phyloP scores from a whole-genome alignment of 306 rosid species.

The Prunus persica region Prunus_persica_NCBIv2 NC_034014.1:27940001-27940500 shows the following conservation, averaged over 20 bases:
- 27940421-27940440: neutral
- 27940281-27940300: neutral
- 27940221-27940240: slow-evolving; percentile 60
- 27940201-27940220: slow-evolving; percentile 36
- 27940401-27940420: neutral
- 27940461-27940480: neutral
- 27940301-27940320: neutral
- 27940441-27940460: neutral
- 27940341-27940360: neutral
- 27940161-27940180: neutral
- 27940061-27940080: neutral
- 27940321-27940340: neutral
- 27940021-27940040: slow-evolving; percentile 1
- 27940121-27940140: neutral
- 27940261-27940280: neutral
- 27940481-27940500: too few relatives aligned
- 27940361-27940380: neutral
- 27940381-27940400: neutral
- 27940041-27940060: too few relatives aligned
- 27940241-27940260: slow-evolving; percentile 37
- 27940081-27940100: neutral
- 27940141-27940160: too few relatives aligned
- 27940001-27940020: neutral
- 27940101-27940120: neutral
- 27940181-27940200: neutral